These are phyloP conservation scores for Artemisia tridentata DNA, from an alignment of 129 eudicot genomes.

Conservation along the genomic window DNA sequence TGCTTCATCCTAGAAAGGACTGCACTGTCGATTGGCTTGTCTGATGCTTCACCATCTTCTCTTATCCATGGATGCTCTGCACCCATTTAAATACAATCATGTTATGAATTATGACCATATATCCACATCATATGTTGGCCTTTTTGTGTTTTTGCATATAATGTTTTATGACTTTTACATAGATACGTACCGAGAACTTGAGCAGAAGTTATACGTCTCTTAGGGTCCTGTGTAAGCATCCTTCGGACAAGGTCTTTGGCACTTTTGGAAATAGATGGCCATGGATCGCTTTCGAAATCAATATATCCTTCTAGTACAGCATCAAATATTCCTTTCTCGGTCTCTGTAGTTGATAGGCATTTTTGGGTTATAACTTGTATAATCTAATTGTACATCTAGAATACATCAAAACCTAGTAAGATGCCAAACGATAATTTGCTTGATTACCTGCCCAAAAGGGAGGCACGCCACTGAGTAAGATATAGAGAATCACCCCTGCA, in stretches of 20 bases:
- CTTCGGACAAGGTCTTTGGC: conserved; percentile 72
- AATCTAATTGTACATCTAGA: conserved; percentile 1
- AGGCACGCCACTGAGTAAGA: conserved; percentile 89
- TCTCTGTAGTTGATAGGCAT: conserved; percentile 40
- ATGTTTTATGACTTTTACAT: not conserved
- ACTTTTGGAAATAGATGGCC: conserved; percentile 73
- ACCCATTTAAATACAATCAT: conserved; percentile 13
- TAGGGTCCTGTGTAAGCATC: conserved; percentile 77
- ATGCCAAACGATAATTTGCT: not conserved
- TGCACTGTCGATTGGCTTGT: conserved; percentile 87
- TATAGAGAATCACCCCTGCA: conserved; percentile 84
- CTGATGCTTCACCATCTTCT: conserved; percentile 92
- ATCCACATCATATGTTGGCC: not conserved
- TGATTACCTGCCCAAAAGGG: conserved; percentile 92
- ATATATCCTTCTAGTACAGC: conserved; percentile 60
- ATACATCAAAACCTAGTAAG: not conserved
- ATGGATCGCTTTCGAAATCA: conserved; percentile 64
- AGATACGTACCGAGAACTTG: conserved; percentile 70
- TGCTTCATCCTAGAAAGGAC: conserved; percentile 94
- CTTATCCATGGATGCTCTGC: conserved; percentile 91
- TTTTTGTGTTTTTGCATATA: not conserved
- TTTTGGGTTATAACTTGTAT: not conserved
- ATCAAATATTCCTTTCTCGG: conserved; percentile 74
- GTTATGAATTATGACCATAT: conserved; percentile 6
- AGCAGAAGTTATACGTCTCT: conserved; percentile 66